Evolutionary conservation across 2,329 filamentous ascomycete species (phyloP).

Genomic region (Lachnellula willkommii): DNA sequence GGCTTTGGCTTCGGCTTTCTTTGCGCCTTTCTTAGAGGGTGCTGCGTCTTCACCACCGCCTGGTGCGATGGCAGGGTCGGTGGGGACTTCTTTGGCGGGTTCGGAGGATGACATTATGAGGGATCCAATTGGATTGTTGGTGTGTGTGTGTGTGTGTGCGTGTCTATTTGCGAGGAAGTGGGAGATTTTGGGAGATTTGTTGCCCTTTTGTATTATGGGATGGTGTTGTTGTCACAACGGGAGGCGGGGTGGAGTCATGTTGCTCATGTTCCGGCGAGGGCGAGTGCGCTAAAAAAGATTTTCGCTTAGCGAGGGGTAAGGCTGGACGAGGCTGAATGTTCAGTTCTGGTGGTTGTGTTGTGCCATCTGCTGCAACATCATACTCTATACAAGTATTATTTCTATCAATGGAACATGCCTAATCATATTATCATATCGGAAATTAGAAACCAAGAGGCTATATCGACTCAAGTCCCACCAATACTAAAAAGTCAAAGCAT

Average conservation of each 20-base stretch:
- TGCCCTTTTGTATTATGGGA: not conserved
- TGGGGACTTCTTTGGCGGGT: slow-evolving; percentile 16
- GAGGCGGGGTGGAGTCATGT: not conserved
- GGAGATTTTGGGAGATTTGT: not conserved
- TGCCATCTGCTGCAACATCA: no score
- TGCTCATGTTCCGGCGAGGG: not conserved
- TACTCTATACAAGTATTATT: no score
- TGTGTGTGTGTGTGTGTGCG: no score
- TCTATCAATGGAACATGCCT: no score
- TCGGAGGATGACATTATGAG: slow-evolving; percentile 13
- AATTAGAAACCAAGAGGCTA: no score
- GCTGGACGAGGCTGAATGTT: not conserved
- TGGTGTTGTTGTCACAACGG: no score
- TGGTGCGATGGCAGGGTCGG: slow-evolving; percentile 9
- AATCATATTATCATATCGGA: no score
- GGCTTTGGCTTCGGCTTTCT: slow-evolving; percentile 80
- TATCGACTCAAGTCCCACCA: no score
- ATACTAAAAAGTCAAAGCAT: no score
- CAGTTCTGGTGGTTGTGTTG: no score
- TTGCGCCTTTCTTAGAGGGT: slow-evolving; percentile 69
- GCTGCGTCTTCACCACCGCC: slow-evolving; percentile 13
- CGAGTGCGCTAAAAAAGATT: not conserved
- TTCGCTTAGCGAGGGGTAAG: not conserved
- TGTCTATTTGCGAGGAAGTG: not conserved
- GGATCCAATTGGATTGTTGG: not conserved